Base-by-base conservation (phyloP, 2,329 filamentous ascomycete species). In the Pleurostoma richardsiae region DNA sequence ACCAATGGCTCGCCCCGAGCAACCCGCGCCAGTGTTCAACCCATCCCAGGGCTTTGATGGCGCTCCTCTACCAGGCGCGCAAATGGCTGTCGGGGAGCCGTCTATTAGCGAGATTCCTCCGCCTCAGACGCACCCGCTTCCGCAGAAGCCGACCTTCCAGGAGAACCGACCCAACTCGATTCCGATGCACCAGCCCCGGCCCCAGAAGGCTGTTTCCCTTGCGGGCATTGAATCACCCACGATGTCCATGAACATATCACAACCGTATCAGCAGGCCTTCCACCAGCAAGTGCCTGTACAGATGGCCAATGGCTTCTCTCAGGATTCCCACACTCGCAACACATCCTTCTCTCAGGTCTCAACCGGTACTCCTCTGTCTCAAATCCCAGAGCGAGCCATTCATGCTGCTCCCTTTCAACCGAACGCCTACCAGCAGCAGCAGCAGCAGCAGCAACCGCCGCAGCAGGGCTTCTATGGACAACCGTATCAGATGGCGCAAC, bases 161-260 rank as follows among this genome's bases (percentile, higher is more conserved):
- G 79, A 84, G 59, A 82, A 73, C 54, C 69, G 74, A 40, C 66
- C 73, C 4, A 72, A 63, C 53, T 65, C 70, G 40, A 71, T 80
- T 54, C 80, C 90, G 1, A 96, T 97, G 83, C 89, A 97, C 63
- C 94, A 97, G 63, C 94, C 94, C 48, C 86, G 89, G 44, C 92
- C 94, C 6, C 91, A 97, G 65, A 97, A 97, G 73, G 79, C 90
- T 5, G 89, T 97, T 30, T 96, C 91, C 7, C 83, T 97, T 49
- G 88, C 90, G 48, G 90, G 90, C 58, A 96, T 97, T 56, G 94
- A 97, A 65, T 88, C 88, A 6, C 90, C 91, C 4, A 83, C 80
- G 4, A 76, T 70, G 56, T 62, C 67, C 48, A 66, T 64, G 44
- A 73, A 72, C 57, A 74, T 55, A 70, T 82, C 67, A 39, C 59